phyloP scores from a whole-genome alignment of 768 basidiomycete genomes.

The Russula lepida region DNA sequence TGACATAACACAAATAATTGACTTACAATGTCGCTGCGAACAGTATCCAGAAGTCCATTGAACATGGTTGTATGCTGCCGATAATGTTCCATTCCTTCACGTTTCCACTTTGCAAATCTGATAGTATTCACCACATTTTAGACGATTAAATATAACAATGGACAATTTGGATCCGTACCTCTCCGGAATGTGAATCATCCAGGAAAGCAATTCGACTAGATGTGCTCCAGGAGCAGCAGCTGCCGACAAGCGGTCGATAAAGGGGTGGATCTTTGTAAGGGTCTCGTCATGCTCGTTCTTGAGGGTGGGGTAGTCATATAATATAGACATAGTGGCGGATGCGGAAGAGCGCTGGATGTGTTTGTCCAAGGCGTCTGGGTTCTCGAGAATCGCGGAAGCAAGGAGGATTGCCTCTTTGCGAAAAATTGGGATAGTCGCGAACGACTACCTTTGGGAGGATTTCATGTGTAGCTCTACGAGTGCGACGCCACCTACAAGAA shows the following conservation, averaged over 20 bases:
- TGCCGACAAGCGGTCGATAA: neutral
- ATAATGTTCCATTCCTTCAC: neutral
- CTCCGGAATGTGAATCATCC: constrained; percentile 8
- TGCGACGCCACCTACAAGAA: constrained; percentile 10
- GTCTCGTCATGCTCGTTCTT: neutral
- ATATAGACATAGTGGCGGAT: constrained; percentile 8
- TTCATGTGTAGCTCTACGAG: constrained; percentile 7
- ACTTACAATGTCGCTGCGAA: neutral
- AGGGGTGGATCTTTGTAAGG: neutral
- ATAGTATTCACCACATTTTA: neutral
- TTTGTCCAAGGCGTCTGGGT: neutral
- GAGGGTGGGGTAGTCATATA: constrained; percentile 7
- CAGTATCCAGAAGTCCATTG: neutral
- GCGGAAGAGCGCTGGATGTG: constrained; percentile 9
- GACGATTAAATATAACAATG: too few relatives aligned
- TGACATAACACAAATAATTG: neutral
- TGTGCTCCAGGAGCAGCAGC: constrained; percentile 2
- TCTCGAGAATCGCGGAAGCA: neutral
- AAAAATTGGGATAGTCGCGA: constrained; percentile 3
- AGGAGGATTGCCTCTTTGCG: constrained; percentile 6
- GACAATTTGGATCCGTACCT: neutral
- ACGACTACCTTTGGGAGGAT: constrained; percentile 4
- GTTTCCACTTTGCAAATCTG: constrained; percentile 14
- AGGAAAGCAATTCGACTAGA: constrained; percentile 10
- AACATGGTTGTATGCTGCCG: neutral